Base-by-base conservation (phyloP, 169 alveolate genomes). In the Cyclospora cayetanensis region DNA sequence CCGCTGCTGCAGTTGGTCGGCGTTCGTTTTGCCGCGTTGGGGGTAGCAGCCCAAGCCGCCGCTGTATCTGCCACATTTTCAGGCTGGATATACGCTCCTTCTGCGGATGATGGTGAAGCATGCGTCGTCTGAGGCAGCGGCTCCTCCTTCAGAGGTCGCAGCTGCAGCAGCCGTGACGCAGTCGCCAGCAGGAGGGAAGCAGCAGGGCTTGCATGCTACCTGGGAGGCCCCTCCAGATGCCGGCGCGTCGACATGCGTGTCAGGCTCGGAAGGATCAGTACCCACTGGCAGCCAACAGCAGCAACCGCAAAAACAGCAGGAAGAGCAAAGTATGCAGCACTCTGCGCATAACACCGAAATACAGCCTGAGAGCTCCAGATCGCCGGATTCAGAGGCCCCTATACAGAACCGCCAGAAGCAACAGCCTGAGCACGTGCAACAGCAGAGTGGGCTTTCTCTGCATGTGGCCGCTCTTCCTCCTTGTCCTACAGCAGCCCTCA, bases 241-340 rank as follows among this genome's bases (percentile, higher is more conserved):
- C 27, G 85, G 66, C 63, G 85, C 85, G 4, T 74, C 85, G 31
- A 74, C 85, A 15, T 74, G 85, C 18, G 85, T 74, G 25, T 74
- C 85, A 41, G 85, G 85, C 42, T 74, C 85, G 29, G 85, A 74
- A 41, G 85, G 85, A 2, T 74, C 85, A 25, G 39, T 74, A 29
- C 85, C 85, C 2, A 25, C 63, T n/a, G 43, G 66, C 66, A 39
- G 15, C 42, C 85, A 74, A 65, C 85, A 74, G 63, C 63, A 72
- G 52, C 85, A 50, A 0, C 63, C 12, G 63, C 63, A 50, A n/a
- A 18, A 50, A 50, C 63, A 50, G 63, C 2, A 18, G 12, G 27
- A 50, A 2, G 27, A 50, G 63, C 63, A 74, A 37, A 55, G 42
- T 11, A 29, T 25, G 65, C 85, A 41, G 85, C 85, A 74, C 27